Evolutionary conservation across 495 filamentous ascomycete genomes (phyloP), one percentile per base, ranked within the genome.

Genomic region (Tricharina praecox): DNA sequence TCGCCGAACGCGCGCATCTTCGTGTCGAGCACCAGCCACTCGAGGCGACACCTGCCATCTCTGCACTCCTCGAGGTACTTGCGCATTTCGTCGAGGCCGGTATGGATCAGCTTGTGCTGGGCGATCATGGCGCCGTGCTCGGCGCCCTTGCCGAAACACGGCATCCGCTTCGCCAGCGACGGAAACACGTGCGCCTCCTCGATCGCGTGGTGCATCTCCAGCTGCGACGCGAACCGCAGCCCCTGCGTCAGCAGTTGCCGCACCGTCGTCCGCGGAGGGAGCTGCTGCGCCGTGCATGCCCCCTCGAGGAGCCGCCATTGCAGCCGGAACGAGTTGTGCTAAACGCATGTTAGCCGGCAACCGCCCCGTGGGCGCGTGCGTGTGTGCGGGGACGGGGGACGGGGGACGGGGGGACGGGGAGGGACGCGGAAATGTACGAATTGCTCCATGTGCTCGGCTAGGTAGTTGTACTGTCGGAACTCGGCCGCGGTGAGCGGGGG

Each of bases 151-250:
- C 63, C 64, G 58, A 93, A 95, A 42, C 78, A 77, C 5, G 87
- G 82, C 86, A 93, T 93, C 52, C 74, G 77, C 38, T 62, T 64
- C 19, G 79, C 84, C 9, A 95, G 70, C 2, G 79, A 49, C 13
- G 86, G 86, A 62, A 90, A 90, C 32, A 95, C 68, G 55, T 86
- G 76, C 19, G 68, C 67, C 61, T 95, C 87, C 62, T 95, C 86
- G 53, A 93, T 87, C 28, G 59, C 64, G 65, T 95, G 86, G 68
- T 95, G 86, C 46, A 76, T 64, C 25, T 75, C 69, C 2, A 95
- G 73, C 45, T 81, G 74, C 4, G 68, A 66, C 45, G 71, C 69
- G 63, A 93, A 86, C 4, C 74, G 61, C 4, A 81, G 62, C 1
- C 77, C 81, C 19, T 68, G 68, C 57, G 64, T 60, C 52, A 87